Conservation (phyloP, 768 basidiomycete species). For the Naganishia randhawae region DNA sequence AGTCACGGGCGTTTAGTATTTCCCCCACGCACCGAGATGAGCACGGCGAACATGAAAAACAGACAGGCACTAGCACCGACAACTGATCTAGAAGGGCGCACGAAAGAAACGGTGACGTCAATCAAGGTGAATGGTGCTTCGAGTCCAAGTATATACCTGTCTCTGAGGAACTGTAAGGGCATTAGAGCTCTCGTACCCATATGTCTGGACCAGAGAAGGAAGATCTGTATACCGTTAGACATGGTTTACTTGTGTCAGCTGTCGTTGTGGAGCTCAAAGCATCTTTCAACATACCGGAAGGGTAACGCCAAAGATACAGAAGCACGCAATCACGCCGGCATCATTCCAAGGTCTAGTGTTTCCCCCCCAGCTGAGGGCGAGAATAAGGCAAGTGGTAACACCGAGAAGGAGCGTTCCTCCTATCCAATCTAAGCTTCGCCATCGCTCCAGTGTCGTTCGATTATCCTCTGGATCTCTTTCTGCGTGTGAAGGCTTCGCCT, state of each 20-base stretch:
- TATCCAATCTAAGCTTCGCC: slow-evolving; percentile 43
- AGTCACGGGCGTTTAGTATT: neutral
- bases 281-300: slow-evolving; percentile 38
- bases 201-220: slow-evolving; percentile 51
- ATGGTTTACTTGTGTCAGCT: neutral
- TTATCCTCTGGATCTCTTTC: slow-evolving; percentile 42
- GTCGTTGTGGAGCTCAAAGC: neutral
- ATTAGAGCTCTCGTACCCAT: slow-evolving; percentile 52
- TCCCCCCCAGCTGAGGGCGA: slow-evolving; percentile 47
- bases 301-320: slow-evolving; percentile 40
- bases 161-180: slow-evolving; percentile 49
- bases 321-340: slow-evolving; percentile 52
- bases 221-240: slow-evolving; percentile 36
- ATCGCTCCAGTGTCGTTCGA: slow-evolving; percentile 36
- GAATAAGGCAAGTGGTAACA: slow-evolving; percentile 42
- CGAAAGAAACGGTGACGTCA: neutral
- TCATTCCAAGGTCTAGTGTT: slow-evolving; percentile 54
- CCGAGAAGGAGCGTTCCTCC: slow-evolving; percentile 38
- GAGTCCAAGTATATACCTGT: slow-evolving; percentile 24
- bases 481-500: slow-evolving; percentile 38
- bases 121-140: neutral
- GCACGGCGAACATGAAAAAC: slow-evolving; percentile 19
- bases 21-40: slow-evolving; percentile 9
- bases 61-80: slow-evolving; percentile 34
- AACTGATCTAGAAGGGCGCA: slow-evolving; percentile 30